Evolutionary conservation across 176 grass and related monocot genomes (phyloP), one percentile per base, ranked within the genome.

Genomic region (Oryza meyeriana): DNA sequence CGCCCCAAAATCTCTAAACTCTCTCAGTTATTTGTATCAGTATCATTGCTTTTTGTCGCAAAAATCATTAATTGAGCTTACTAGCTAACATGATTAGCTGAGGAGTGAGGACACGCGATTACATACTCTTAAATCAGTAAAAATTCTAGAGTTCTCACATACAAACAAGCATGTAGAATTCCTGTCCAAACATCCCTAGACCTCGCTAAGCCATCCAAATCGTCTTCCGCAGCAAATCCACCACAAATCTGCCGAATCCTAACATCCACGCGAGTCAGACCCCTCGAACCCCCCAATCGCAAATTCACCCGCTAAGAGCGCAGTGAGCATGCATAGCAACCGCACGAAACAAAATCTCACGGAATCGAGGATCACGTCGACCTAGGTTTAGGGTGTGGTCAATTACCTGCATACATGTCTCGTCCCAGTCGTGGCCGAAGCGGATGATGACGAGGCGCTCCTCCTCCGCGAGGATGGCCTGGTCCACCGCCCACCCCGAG

Each of bases 371-470:
- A 50, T 50, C 47, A 4, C 38, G 6, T 9, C 38, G 6, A 2
- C n/a, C n/a, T n/a, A n/a, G n/a, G n/a, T n/a, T n/a, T n/a, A n/a
- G n/a, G n/a, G n/a, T n/a, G n/a, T n/a, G n/a, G n/a, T n/a, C n/a
- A n/a, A n/a, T 48, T n/a, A 95, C 93, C 91, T 95, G 96, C 91
- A 99, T 99, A 28, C 96, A 99, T 13, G 96, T 99, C 82, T 99
- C 93, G 80, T 99, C 96, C 93, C 93, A 99, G 80, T 99, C 93
- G 79, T 99, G 96, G 85, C 96, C 96, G 69, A 99, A 99, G 69
- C 96, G 96, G 35, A 99, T 94, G 89, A 99, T 81, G 79, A 99
- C 96, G 77, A 99, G 91, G 48, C 96, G 96, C 85, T 99, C 93
- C 96, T 99, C 93, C 86, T 99, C 93, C 62, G 93, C 96, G 73